Base-by-base conservation (phyloP, 73 alveolate genomes). In the Effrenium voratum region DNA sequence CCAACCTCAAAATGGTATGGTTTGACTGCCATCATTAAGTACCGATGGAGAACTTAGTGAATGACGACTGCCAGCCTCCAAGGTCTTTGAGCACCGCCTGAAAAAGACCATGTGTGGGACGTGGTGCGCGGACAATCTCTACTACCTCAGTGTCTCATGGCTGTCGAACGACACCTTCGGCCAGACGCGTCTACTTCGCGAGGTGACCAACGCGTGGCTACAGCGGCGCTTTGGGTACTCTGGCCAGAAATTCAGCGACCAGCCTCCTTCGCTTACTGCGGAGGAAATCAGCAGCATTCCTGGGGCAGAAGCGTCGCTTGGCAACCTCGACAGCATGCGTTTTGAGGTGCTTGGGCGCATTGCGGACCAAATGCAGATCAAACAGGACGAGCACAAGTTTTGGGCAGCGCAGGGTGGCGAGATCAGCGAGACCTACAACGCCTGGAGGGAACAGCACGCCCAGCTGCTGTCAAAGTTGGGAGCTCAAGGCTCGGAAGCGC, bases 281-380 rank as follows among this genome's bases (percentile, higher is more conserved):
- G 72, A 81, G 73, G 92, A 82, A 26, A 32, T 82, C 19, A 49
- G 49, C 36, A n/a, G 55, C 75, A 82, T 82, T 22, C 92, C 92
- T 1, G 92, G 92, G 4, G 92, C 52, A 47, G 16, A 16, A n/a
- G 92, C 92, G 0, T 1, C 41, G 0, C 0, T 36, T 32, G 73
- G 50, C 8, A n/a, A 6, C 72, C 36, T 82, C 5, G 92, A 82
- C 50, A 24, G 22, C 40, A 0, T 82, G 75, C 28, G 49, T 16
- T 82, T 46, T 26, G 92, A 82, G 50, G 49, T 47, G 1, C 73
- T 82, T 4, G 92, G 49, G 38, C 28, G 92, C 26, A 36, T 28
- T 8, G 76, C 52, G 15, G 92, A 47, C 24, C 50, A 16, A 0
- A 47, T 46, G 92, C 40, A 6, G 28, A 82, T 82, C 50, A 47